phyloP scores from a whole-genome alignment of 129 eudicot genomes.

The Saussurea involucrata region DNA sequence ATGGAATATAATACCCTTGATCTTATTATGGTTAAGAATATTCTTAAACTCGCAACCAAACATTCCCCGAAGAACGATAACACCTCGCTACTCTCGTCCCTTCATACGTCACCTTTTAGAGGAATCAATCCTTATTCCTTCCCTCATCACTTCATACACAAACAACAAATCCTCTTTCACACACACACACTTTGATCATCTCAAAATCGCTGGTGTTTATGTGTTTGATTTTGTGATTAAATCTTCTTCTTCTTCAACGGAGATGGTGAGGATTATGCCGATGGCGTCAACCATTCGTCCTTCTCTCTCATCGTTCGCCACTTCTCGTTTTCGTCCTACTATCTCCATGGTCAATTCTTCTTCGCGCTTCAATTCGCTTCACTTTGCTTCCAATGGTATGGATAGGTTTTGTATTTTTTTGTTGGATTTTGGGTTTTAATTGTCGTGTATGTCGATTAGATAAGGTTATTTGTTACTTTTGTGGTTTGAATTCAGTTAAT shows the following conservation, averaged over 20 bases:
- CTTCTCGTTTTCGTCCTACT: conserved; percentile 29
- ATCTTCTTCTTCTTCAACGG: conserved; percentile 17
- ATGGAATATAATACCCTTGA: no score
- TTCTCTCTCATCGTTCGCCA: conserved; percentile 41
- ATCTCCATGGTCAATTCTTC: conserved; percentile 19
- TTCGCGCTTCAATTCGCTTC: conserved; percentile 38
- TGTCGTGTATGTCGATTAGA: conserved; percentile 3
- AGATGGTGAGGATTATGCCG: conserved; percentile 75
- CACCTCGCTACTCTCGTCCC: conserved; percentile 17
- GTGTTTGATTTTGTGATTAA: conserved; percentile 41
- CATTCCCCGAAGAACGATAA: conserved; percentile 10
- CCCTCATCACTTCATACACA: conserved; percentile 11
- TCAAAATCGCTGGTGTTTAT: conserved; percentile 6
- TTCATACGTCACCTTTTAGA: conserved; percentile 30
- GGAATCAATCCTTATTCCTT: conserved; percentile 32
- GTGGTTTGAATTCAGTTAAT: not conserved
- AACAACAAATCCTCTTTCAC: not conserved
- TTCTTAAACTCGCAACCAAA: conserved; percentile 7
- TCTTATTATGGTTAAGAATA: not conserved
- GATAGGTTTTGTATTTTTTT: not conserved
- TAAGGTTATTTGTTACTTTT: not conserved
- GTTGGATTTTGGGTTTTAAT: not conserved
- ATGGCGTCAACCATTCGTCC: conserved; percentile 78
- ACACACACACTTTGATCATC: conserved; percentile 14
- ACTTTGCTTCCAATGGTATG: conserved; percentile 41